Conservation (phyloP, 78 protist species). For the Bigelowiella natans region DNA sequence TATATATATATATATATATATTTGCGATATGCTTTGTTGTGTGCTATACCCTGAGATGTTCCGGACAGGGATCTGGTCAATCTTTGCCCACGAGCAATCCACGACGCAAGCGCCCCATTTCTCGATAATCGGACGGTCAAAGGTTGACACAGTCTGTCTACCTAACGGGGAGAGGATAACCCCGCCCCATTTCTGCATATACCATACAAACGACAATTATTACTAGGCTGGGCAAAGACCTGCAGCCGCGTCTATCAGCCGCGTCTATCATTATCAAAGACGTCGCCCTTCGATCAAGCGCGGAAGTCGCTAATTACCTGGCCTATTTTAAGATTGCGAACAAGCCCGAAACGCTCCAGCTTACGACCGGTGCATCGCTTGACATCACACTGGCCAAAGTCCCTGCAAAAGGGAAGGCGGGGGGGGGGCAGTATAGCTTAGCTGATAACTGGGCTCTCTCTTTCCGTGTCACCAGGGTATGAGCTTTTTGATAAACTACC, state of each 20-base stretch:
- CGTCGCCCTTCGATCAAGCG: too few relatives aligned
- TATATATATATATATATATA: background rate
- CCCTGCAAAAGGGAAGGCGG: too few relatives aligned
- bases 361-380: background rate
- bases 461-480: too few relatives aligned
- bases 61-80: background rate
- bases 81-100: background rate
- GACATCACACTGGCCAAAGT: background rate
- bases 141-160: background rate
- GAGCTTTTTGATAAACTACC: too few relatives aligned
- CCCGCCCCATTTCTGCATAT: background rate
- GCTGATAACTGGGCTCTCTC: too few relatives aligned
- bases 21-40: background rate
- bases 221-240: too few relatives aligned
- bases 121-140: background rate
- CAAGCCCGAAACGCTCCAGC: background rate
- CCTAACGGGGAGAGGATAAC: background rate
- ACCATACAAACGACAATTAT: too few relatives aligned
- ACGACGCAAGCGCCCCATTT: background rate
- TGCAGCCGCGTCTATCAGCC: too few relatives aligned
- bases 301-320: too few relatives aligned
- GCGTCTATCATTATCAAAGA: too few relatives aligned
- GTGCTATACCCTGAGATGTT: background rate
- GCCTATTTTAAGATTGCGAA: background rate
- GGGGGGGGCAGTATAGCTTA: too few relatives aligned